phyloP scores from a whole-genome alignment of 768 basidiomycete genomes.

The Lactifluus pinguis region DNA sequence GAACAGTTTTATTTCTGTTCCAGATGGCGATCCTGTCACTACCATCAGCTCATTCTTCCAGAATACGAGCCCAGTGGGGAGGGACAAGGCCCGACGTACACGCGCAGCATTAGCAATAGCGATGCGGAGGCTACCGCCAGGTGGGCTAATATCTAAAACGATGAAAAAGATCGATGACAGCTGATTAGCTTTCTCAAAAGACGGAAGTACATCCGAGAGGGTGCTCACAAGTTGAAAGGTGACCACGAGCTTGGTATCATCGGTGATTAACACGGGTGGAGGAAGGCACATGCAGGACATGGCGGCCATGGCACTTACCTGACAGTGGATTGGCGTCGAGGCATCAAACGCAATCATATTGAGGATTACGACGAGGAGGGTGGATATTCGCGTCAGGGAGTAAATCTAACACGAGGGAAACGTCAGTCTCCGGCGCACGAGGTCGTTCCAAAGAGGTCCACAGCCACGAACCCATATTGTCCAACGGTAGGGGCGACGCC shows the following conservation, averaged over 20 bases:
- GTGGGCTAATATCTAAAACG: not conserved
- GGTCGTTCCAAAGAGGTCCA: too few relatives aligned
- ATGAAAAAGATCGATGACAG: too few relatives aligned
- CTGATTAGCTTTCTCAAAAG: not conserved
- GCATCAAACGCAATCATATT: not conserved
- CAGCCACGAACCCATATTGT: not conserved
- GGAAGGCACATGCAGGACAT: too few relatives aligned
- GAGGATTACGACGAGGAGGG: not conserved
- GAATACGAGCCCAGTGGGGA: not conserved
- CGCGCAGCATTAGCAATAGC: constrained; percentile 3
- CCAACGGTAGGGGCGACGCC: not conserved
- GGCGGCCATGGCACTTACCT: not conserved
- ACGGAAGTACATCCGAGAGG: not conserved
- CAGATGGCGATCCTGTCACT: constrained; percentile 1
- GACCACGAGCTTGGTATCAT: not conserved
- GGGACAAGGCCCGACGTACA: not conserved
- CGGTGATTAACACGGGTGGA: not conserved
- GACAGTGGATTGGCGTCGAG: not conserved
- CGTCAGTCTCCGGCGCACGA: not conserved
- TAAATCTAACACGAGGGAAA: not conserved
- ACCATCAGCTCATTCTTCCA: not conserved
- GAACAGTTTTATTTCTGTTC: not conserved
- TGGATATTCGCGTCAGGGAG: not conserved
- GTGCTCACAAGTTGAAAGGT: not conserved
- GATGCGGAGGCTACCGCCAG: not conserved